phyloP scores from a whole-genome alignment of 2,329 filamentous ascomycete species.

The Mollisiaceae sp. region DNA sequence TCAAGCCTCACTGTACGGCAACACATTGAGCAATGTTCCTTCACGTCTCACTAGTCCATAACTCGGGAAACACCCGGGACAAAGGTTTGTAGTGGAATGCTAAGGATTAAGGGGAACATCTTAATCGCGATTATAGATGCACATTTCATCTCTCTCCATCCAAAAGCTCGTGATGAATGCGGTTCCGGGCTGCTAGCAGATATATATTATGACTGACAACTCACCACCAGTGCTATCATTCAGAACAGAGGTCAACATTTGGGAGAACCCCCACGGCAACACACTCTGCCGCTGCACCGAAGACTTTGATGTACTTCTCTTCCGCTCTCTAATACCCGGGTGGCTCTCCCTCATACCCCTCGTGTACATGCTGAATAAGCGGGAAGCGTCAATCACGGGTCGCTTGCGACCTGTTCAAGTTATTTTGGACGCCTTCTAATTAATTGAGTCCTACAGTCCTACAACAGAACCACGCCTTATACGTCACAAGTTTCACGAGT shows the following conservation, averaged over 20 bases:
- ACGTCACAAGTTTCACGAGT: conserved; percentile 3
- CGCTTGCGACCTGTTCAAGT: conserved; percentile 2
- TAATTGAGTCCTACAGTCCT: conserved; percentile 4
- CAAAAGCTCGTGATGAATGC: not conserved
- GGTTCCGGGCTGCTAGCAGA: not conserved
- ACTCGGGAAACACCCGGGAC: not conserved
- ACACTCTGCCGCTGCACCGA: not conserved
- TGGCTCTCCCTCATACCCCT: not conserved
- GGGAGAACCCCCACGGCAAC: not conserved
- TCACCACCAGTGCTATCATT: not conserved
- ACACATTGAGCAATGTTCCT: not conserved
- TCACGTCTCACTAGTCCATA: not conserved
- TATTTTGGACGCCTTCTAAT: not conserved
- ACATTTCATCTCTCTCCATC: not conserved
- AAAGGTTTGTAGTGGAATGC: not conserved
- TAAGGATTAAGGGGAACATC: not conserved
- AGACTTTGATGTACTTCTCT: not conserved
- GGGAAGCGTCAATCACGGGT: conserved; percentile 5
- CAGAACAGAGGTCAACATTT: not conserved
- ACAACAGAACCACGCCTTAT: not conserved
- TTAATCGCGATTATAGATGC: not conserved
- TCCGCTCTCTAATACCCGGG: not conserved
- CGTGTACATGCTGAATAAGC: conserved; percentile 2
- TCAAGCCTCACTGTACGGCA: not conserved
- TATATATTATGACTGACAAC: too few species aligned